Evolutionary conservation across 2,329 filamentous ascomycete genomes (phyloP).

Genomic region (Nemania sp.): DNA sequence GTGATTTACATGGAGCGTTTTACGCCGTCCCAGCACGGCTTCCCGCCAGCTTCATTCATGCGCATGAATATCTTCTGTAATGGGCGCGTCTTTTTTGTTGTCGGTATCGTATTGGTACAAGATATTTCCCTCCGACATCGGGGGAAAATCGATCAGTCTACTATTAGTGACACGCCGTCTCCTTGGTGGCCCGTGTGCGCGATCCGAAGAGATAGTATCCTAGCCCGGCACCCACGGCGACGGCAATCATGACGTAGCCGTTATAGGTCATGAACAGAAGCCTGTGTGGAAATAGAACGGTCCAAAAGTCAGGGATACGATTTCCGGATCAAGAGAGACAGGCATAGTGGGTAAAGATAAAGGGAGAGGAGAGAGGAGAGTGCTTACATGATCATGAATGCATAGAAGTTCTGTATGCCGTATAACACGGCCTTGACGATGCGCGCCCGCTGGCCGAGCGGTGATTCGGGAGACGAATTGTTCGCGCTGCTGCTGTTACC

Average conservation of each 20-base stretch:
- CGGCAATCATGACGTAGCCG: slow-evolving; percentile 93
- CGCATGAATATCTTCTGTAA: too few species aligned
- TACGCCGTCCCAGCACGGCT: too few species aligned
- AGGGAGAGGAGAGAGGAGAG: not conserved
- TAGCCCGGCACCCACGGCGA: slow-evolving; percentile 84
- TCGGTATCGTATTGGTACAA: too few species aligned
- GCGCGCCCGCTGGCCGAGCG: slow-evolving; percentile 67
- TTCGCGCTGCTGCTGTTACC: slow-evolving; percentile 54
- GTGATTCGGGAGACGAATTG: slow-evolving; percentile 46
- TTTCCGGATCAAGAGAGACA: too few species aligned
- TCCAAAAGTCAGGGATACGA: too few species aligned
- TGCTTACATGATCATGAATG: slow-evolving; percentile 98
- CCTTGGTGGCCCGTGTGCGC: slow-evolving; percentile 72
- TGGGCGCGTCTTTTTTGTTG: too few species aligned
- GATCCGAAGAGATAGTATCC: slow-evolving; percentile 84
- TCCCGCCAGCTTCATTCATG: too few species aligned
- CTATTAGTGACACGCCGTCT: slow-evolving; percentile 81
- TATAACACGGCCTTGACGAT: slow-evolving; percentile 82
- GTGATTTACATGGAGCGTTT: too few species aligned
- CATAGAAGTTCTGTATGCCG: slow-evolving; percentile 94
- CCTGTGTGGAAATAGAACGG: too few species aligned
- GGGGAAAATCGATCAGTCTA: too few species aligned
- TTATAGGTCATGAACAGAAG: slow-evolving; percentile 99
- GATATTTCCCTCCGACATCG: too few species aligned
- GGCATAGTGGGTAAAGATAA: not conserved